Percentiles rank a stretch among this genome's conserved stretches.
Evolutionary conservation across 1,284 basidiomycete species (phyloP).

Genomic region (Sporisorium scitamineum): DNA sequence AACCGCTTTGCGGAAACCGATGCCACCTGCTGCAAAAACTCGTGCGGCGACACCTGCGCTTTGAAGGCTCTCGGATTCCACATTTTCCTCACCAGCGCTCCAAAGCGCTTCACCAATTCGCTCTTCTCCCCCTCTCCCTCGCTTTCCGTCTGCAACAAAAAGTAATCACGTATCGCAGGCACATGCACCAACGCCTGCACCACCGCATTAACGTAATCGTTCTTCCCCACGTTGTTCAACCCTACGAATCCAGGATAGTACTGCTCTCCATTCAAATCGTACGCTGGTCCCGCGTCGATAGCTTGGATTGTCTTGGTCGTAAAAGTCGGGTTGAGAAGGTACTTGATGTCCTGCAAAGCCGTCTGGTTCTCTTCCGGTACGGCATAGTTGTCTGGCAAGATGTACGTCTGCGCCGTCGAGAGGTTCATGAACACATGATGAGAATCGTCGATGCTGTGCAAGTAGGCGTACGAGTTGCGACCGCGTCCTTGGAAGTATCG

Average conservation of each 20-base stretch:
- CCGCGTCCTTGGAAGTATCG: slow-evolving; percentile 99
- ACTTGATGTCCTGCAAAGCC: slow-evolving; percentile 91
- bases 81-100: slow-evolving; percentile 85
- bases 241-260: slow-evolving; percentile 96
- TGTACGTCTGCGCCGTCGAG: slow-evolving; percentile 92
- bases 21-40: slow-evolving; percentile 95
- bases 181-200: slow-evolving; percentile 94
- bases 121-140: slow-evolving; percentile 61
- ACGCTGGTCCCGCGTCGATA: slow-evolving; percentile 72
- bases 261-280: slow-evolving; percentile 82
- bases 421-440: slow-evolving; percentile 99
- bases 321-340: slow-evolving; percentile 88
- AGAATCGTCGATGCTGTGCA: slow-evolving; percentile 96
- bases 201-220: slow-evolving; percentile 97
- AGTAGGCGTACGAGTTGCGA: slow-evolving; percentile 90
- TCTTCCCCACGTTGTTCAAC: slow-evolving; percentile 95
- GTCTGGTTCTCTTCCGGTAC: slow-evolving; percentile 81
- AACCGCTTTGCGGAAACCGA: slow-evolving; percentile 88
- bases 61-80: slow-evolving; percentile 87
- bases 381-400: slow-evolving; percentile 95
- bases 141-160: slow-evolving; percentile 35
- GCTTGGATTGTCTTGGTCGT: slow-evolving; percentile 72
- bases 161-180: slow-evolving; percentile 85
- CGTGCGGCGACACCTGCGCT: slow-evolving; percentile 96
- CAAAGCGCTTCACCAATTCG: slow-evolving; percentile 83